Conservation (phyloP, 202 grass and related monocot genomes). For the Panicum hallii region DNA sequence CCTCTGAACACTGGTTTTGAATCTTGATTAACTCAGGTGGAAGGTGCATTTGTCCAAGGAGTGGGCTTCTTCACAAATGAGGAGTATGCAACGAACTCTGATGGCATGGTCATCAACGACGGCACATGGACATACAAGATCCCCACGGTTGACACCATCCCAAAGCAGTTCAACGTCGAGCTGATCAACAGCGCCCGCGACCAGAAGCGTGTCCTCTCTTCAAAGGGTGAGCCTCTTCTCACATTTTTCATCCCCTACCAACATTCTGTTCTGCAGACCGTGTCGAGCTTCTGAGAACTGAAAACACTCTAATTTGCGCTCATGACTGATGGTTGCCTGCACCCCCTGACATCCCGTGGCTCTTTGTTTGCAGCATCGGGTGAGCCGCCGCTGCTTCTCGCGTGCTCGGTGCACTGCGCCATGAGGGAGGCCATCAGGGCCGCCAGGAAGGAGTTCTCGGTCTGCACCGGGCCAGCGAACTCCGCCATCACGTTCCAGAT, state of each 20-base stretch:
- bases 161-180: constrained; percentile 86
- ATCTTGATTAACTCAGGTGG: constrained; percentile 51
- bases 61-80: constrained; percentile 92
- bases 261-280: background rate
- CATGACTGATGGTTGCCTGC: background rate
- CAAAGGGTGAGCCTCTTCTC: constrained; percentile 55
- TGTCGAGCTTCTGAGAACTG: background rate
- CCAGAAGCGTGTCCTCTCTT: constrained; percentile 73
- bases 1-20: background rate
- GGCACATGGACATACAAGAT: constrained; percentile 98
- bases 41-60: constrained; percentile 89
- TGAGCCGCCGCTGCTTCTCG: constrained; percentile 86
- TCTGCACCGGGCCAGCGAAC: constrained; percentile 3
- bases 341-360: background rate
- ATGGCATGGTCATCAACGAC: constrained; percentile 76
- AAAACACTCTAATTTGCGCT: background rate
- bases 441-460: constrained; percentile 59
- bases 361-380: constrained; percentile 72
- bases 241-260: background rate
- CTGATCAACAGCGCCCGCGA: constrained; percentile 72
- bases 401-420: constrained; percentile 87
- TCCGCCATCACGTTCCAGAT: constrained; percentile 71
- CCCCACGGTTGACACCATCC: constrained; percentile 88
- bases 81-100: constrained; percentile 71
- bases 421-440: constrained; percentile 91